Percentiles rank a stretch among this genome's conserved stretches.
Evolutionary conservation across 139 green algal genomes (phyloP).

Genomic region (Axilococcus clingmanii): DNA sequence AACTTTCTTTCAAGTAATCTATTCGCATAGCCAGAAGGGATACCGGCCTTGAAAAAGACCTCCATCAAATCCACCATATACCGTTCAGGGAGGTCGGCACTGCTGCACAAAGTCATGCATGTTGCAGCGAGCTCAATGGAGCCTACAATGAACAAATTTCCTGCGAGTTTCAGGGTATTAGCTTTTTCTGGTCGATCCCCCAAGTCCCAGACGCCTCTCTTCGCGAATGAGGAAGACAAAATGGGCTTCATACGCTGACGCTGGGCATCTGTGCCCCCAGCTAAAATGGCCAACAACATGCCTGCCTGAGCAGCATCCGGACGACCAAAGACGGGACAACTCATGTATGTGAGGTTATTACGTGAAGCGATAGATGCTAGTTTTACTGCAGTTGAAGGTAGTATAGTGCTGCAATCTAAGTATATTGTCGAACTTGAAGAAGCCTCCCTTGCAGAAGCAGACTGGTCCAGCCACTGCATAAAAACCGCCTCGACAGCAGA

Average conservation of each 20-base stretch:
- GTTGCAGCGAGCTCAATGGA: slow-evolving; percentile 15
- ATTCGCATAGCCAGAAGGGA: slow-evolving; percentile 11
- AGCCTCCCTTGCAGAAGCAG: neutral
- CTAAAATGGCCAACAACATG: slow-evolving; percentile 1
- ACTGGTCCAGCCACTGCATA: neutral
- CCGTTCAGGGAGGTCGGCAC: slow-evolving; percentile 1
- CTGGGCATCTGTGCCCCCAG: neutral
- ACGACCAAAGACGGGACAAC: slow-evolving; percentile 13
- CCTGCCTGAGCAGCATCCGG: slow-evolving; percentile 11
- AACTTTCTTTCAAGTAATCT: slow-evolving; percentile 9
- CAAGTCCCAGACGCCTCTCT: slow-evolving; percentile 8
- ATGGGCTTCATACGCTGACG: neutral
- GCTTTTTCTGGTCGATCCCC: slow-evolving; percentile 1
- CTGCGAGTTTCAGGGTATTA: slow-evolving; percentile 5
- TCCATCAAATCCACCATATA: slow-evolving; percentile 11
- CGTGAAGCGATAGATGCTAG: neutral
- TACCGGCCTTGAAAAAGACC: slow-evolving; percentile 4
- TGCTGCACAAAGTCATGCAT: slow-evolving; percentile 8
- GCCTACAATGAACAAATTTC: slow-evolving; percentile 13
- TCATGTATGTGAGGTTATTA: neutral
- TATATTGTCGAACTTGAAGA: no score
- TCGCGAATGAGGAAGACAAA: neutral
- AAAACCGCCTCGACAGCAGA: slow-evolving; percentile 3
- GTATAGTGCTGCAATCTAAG: slow-evolving; percentile 17
- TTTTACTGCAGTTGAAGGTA: slow-evolving; percentile 6